Percentiles rank a stretch among this genome's conserved stretches.
phyloP scores from a whole-genome alignment of 805 yeast genomes.

The Saturnispora sanitii region DNA sequence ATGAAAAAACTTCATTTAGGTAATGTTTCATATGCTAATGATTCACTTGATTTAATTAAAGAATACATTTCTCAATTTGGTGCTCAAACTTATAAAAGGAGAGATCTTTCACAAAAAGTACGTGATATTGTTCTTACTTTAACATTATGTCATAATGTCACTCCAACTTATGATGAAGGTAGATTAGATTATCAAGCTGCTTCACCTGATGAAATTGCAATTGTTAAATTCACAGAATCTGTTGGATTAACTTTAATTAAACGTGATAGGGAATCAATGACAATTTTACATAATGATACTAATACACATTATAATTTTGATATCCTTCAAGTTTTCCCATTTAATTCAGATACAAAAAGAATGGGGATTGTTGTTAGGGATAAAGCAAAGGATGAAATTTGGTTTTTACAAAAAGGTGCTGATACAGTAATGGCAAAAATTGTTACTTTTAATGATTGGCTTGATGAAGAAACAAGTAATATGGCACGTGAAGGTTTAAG shows the following conservation, averaged over 20 bases:
- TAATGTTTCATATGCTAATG: slow-evolving; percentile 83
- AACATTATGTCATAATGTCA: slow-evolving; percentile 95
- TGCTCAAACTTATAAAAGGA: slow-evolving; percentile 31
- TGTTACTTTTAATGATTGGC: slow-evolving; percentile 86
- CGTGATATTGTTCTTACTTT: slow-evolving; percentile 73
- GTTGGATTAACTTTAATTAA: slow-evolving; percentile 75
- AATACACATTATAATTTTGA: slow-evolving; percentile 46
- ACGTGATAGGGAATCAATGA: slow-evolving; percentile 72
- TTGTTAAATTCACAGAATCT: slow-evolving; percentile 79
- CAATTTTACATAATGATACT: slow-evolving; percentile 53
- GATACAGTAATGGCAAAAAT: slow-evolving; percentile 85
- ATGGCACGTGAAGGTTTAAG: slow-evolving; percentile 98
- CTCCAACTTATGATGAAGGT: slow-evolving; percentile 81
- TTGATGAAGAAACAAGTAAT: slow-evolving; percentile 93
- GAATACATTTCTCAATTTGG: slow-evolving; percentile 42
- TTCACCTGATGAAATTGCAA: slow-evolving; percentile 97
- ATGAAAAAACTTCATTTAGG: slow-evolving; percentile 89
- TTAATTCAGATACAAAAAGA: slow-evolving; percentile 89
- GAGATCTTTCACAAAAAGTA: slow-evolving; percentile 67
- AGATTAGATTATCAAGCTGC: slow-evolving; percentile 83
- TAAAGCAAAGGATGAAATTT: slow-evolving; percentile 50
- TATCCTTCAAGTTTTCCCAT: slow-evolving; percentile 81
- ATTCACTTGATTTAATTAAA: slow-evolving; percentile 80
- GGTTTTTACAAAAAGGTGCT: slow-evolving; percentile 93
- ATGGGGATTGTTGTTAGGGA: slow-evolving; percentile 86